phyloP scores from a whole-genome alignment of 2,329 filamentous ascomycete species.

The Orbilia blumenaviensis region DNA sequence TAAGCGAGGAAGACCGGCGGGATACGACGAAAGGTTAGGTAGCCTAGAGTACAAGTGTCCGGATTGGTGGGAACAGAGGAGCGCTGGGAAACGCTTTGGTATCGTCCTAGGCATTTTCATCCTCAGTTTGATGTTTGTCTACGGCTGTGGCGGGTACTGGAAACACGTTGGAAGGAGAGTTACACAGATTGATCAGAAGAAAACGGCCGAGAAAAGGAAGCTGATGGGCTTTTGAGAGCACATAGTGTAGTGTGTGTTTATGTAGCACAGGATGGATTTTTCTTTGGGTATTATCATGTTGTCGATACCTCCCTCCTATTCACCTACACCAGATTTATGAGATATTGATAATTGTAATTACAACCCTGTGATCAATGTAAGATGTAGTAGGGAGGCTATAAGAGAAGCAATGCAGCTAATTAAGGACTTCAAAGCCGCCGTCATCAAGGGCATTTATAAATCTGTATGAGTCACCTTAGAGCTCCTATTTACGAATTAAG shows the following conservation, averaged over 20 bases:
- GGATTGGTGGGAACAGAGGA: constrained; percentile 47
- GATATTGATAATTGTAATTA: no score
- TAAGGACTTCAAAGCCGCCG: no score
- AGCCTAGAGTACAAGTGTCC: constrained; percentile 38
- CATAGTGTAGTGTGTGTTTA: not conserved
- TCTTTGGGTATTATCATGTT: no score
- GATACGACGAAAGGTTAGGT: constrained; percentile 42
- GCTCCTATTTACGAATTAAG: no score
- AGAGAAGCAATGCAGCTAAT: no score
- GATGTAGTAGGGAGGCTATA: no score
- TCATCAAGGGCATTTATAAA: no score
- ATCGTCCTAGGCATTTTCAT: constrained; percentile 36
- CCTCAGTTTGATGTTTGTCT: constrained; percentile 17
- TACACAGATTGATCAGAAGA: constrained; percentile 17
- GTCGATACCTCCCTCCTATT: no score
- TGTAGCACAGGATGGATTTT: no score
- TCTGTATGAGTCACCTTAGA: no score
- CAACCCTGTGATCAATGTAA: no score
- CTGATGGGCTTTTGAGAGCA: constrained; percentile 17
- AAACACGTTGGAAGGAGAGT: constrained; percentile 10
- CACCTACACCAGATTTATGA: no score
- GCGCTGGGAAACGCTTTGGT: constrained; percentile 34
- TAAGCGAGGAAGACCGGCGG: constrained; percentile 21
- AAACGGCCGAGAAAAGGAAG: not conserved
- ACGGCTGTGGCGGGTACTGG: constrained; percentile 41